A percentile compares a stretch with the other conserved stretches of the same genome.
phyloP scores from a whole-genome alignment of 2,329 filamentous ascomycete genomes.

The Aspergillus fumigatus region DNA sequence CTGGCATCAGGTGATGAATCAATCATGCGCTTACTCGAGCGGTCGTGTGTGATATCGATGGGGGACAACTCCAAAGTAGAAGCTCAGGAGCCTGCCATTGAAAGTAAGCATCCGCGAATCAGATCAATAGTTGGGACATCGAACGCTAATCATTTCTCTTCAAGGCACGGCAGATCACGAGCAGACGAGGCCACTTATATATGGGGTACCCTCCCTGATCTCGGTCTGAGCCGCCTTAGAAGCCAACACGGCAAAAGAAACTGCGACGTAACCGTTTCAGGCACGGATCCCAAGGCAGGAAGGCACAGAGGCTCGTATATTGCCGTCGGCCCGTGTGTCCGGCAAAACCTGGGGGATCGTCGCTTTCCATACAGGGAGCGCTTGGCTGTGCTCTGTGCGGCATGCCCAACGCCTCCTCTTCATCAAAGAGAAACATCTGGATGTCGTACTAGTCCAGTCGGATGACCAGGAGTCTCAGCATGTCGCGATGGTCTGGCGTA shows the following conservation, averaged over 20 bases:
- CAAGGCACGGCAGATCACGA: constrained; percentile 18
- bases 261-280: constrained; percentile 8
- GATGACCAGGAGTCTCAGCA: not conserved
- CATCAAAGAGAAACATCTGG: not conserved
- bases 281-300: not conserved
- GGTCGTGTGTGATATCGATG: not conserved
- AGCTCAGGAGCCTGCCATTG: not conserved
- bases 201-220: not conserved
- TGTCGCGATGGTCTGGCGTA: not conserved
- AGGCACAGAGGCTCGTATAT: not conserved
- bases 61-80: not conserved
- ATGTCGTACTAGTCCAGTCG: not conserved
- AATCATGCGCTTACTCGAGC: not conserved
- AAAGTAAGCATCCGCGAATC: constrained; percentile 14
- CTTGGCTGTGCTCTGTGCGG: not conserved
- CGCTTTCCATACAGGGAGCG: constrained; percentile 3
- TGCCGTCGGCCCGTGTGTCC: constrained; percentile 18
- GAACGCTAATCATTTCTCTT: constrained; percentile 24
- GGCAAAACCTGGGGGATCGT: constrained; percentile 8
- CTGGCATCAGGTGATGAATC: not conserved
- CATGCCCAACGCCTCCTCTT: not conserved
- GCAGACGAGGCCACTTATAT: constrained; percentile 8
- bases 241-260: not conserved
- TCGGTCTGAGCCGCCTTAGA: not conserved
- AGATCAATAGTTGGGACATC: not conserved